phyloP scores from a whole-genome alignment of 2,329 filamentous ascomycete species.

The Colletotrichum endophyticum region DNA sequence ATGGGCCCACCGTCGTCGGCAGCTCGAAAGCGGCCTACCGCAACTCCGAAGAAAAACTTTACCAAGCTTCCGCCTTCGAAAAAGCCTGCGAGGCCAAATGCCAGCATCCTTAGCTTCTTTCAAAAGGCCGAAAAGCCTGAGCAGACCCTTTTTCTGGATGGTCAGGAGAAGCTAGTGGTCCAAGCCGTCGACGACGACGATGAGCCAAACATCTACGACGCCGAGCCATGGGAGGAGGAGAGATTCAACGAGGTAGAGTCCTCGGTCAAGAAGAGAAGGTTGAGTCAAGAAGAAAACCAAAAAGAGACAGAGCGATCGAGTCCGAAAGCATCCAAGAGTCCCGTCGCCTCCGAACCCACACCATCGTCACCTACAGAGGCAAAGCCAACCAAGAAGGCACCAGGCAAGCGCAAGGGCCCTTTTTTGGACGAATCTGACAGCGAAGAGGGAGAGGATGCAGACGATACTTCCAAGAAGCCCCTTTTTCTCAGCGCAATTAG shows the following conservation, averaged over 20 bases:
- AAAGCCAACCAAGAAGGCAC: conserved; percentile 13
- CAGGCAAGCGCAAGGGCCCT: conserved; percentile 52
- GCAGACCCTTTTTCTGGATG: conserved; percentile 58
- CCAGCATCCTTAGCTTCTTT: conserved; percentile 77
- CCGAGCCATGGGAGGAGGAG: conserved; percentile 3
- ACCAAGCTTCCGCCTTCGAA: conserved; percentile 24
- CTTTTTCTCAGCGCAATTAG: background rate
- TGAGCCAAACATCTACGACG: conserved; percentile 1
- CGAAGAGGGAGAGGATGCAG: conserved; percentile 45
- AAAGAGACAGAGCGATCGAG: background rate
- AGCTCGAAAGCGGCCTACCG: conserved; percentile 14
- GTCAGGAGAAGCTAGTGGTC: conserved; percentile 5
- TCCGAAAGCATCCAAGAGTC: background rate
- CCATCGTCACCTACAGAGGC: background rate
- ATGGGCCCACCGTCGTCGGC: conserved; percentile 19
- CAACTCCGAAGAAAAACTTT: conserved; percentile 17
- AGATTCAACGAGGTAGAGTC: conserved; percentile 38
- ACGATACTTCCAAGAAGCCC: background rate
- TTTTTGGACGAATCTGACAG: conserved; percentile 76
- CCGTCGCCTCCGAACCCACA: background rate
- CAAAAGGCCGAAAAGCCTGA: conserved; percentile 69
- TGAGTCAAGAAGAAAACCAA: conserved; percentile 31
- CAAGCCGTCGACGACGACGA: background rate
- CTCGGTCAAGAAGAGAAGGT: conserved; percentile 46
- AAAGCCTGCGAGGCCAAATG: conserved; percentile 53